Evolutionary conservation across 1,284 basidiomycete species (phyloP).

Genomic region (Ceratobasidium sp.): DNA sequence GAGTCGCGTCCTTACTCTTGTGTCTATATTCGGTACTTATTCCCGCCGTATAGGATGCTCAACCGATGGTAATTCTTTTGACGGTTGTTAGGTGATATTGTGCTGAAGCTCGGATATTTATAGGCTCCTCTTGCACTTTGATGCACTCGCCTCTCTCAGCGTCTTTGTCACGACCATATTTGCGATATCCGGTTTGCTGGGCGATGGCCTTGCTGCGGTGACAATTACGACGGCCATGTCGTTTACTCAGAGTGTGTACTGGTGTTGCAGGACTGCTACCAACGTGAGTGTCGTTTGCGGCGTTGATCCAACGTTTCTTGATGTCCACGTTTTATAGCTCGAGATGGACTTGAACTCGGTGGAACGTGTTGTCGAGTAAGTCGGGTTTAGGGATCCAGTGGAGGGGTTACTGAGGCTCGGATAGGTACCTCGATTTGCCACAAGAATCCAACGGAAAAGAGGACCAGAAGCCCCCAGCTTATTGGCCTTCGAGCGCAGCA

Average conservation of each 20-base stretch:
- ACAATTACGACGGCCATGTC: slow-evolving; percentile 85
- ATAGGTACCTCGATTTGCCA: slow-evolving; percentile 74
- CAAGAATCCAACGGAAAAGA: slow-evolving; percentile 72
- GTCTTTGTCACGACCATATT: slow-evolving; percentile 81
- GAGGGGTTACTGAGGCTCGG: background rate
- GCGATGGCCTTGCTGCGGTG: slow-evolving; percentile 83
- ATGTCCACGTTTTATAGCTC: slow-evolving; percentile 58
- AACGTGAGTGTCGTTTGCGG: slow-evolving; percentile 13
- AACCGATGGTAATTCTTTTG: slow-evolving; percentile 53
- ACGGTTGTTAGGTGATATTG: slow-evolving; percentile 39
- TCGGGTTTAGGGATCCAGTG: background rate
- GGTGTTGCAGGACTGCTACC: slow-evolving; percentile 34
- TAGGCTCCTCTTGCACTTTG: slow-evolving; percentile 81
- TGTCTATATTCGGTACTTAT: background rate
- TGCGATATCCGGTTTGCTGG: slow-evolving; percentile 74
- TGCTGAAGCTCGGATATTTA: slow-evolving; percentile 20
- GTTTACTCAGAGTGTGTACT: slow-evolving; percentile 60
- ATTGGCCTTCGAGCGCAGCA: slow-evolving; percentile 73
- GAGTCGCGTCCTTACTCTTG: background rate
- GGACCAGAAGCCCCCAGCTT: slow-evolving; percentile 68
- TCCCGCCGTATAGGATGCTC: slow-evolving; percentile 51
- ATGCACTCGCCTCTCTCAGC: slow-evolving; percentile 72
- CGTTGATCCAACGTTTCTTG: background rate
- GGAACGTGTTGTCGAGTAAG: slow-evolving; percentile 79
- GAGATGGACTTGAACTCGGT: slow-evolving; percentile 77